These are phyloP conservation scores for Zygoascus bituminiphila DNA, from an alignment of 805 yeast genomes.

Conservation along the genomic window DNA sequence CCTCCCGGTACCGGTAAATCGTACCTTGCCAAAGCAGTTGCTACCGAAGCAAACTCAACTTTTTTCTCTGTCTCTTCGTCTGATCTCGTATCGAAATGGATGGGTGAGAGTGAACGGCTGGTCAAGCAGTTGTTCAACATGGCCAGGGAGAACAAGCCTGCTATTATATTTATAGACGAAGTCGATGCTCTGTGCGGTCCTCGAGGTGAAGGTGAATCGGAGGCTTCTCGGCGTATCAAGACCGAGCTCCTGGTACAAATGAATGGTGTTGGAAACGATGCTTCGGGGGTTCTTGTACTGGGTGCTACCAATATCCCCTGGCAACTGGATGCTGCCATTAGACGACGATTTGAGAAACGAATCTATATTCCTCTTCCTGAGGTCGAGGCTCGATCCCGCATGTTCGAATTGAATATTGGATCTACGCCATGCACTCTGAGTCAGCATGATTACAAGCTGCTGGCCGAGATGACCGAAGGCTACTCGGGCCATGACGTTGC, in stretches of 20 bases:
- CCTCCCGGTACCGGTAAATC: slow-evolving; percentile 99
- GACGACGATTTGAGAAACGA: slow-evolving; percentile 93
- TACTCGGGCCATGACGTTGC: slow-evolving; percentile 97
- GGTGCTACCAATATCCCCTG: slow-evolving; percentile 99
- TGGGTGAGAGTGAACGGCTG: slow-evolving; percentile 96
- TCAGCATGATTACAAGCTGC: slow-evolving; percentile 60
- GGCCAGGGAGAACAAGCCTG: slow-evolving; percentile 95
- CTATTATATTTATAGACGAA: slow-evolving; percentile 94
- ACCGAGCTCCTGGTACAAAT: slow-evolving; percentile 94
- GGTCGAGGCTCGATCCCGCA: slow-evolving; percentile 78
- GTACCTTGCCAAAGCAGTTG: slow-evolving; percentile 93
- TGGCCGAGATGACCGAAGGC: slow-evolving; percentile 93
- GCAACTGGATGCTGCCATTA: slow-evolving; percentile 95
- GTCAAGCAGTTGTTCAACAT: slow-evolving; percentile 89
- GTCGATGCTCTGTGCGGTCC: slow-evolving; percentile 98
- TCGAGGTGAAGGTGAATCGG: slow-evolving; percentile 96
- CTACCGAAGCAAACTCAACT: slow-evolving; percentile 96
- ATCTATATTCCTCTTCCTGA: slow-evolving; percentile 95
- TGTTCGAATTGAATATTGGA: slow-evolving; percentile 93
- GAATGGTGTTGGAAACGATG: slow-evolving; percentile 98
- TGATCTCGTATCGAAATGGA: slow-evolving; percentile 95
- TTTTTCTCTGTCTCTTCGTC: slow-evolving; percentile 95
- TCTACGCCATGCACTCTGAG: slow-evolving; percentile 75
- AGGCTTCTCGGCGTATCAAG: slow-evolving; percentile 91
- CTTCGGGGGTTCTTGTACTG: slow-evolving; percentile 83